phyloP scores from a whole-genome alignment of 2,329 filamentous ascomycete species.

The Diplodia mutila region DNA sequence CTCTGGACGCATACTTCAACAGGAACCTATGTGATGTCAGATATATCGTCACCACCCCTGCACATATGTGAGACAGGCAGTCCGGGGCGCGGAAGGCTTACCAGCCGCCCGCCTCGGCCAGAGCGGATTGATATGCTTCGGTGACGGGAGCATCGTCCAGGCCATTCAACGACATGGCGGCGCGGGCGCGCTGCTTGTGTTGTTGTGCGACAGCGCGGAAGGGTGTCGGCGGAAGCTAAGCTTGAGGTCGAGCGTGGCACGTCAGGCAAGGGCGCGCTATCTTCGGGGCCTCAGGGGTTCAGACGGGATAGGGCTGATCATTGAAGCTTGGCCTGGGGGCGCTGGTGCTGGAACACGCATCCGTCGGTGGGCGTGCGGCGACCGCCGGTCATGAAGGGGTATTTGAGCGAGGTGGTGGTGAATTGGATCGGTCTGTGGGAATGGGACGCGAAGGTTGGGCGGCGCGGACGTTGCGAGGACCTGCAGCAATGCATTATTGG shows the following conservation, averaged over 20 bases:
- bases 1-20: slow-evolving; percentile 85
- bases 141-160: slow-evolving; percentile 79
- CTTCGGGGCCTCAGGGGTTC: slow-evolving; percentile 27
- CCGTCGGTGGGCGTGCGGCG: slow-evolving; percentile 5
- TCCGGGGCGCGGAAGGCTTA: slow-evolving; percentile 54
- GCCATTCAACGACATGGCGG: slow-evolving; percentile 89
- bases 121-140: slow-evolving; percentile 80
- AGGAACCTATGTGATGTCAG: slow-evolving; percentile 71
- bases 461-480: slow-evolving; percentile 18
- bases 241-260: slow-evolving; percentile 22
- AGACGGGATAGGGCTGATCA: slow-evolving; percentile 26
- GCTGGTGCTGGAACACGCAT: slow-evolving; percentile 10
- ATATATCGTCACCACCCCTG: slow-evolving; percentile 25
- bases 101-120: slow-evolving; percentile 91
- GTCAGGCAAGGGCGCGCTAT: slow-evolving; percentile 26
- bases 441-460: slow-evolving; percentile 18
- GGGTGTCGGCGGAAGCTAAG: slow-evolving; percentile 7
- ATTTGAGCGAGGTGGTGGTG: not conserved
- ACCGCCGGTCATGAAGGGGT: slow-evolving; percentile 8
- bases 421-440: slow-evolving; percentile 7
- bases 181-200: slow-evolving; percentile 22
- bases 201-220: slow-evolving; percentile 27
- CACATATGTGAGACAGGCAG: slow-evolving; percentile 19
- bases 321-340: slow-evolving; percentile 21
- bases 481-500: slow-evolving; percentile 17